These are phyloP conservation scores for Radiomyces spectabilis DNA, from an alignment of 192 early-diverging fungal species.

Conservation along the genomic window DNA sequence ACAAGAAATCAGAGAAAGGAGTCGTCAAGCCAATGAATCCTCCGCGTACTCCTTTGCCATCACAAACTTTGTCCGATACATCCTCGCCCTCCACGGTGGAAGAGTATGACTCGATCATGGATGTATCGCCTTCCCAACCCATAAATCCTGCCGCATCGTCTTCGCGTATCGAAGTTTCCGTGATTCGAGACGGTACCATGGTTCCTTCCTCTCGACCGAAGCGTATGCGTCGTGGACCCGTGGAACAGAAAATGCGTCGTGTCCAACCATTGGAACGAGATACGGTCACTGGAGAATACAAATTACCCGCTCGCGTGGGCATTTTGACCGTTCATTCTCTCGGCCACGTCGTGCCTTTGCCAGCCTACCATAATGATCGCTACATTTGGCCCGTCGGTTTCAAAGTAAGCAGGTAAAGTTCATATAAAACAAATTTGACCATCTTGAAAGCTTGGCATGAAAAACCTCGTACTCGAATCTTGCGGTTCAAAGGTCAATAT, in stretches of 20 bases:
- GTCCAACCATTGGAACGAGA: slow-evolving; percentile 46
- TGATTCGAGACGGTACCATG: neutral
- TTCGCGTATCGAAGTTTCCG: neutral
- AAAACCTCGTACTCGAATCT: too few species aligned
- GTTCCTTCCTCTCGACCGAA: slow-evolving; percentile 18
- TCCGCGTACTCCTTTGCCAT: neutral
- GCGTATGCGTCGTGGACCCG: slow-evolving; percentile 9
- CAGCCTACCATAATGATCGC: slow-evolving; percentile 83
- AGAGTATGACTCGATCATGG: neutral
- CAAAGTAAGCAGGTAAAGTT: slow-evolving; percentile 40
- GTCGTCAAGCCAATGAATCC: neutral
- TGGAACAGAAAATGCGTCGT: slow-evolving; percentile 19
- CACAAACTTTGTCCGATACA: neutral
- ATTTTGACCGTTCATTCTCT: slow-evolving; percentile 65
- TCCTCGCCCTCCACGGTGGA: neutral
- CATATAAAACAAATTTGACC: neutral
- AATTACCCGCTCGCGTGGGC: slow-evolving; percentile 74
- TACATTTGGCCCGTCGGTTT: slow-evolving; percentile 96
- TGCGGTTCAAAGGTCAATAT: too few species aligned
- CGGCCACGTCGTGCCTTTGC: slow-evolving; percentile 67
- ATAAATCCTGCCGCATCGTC: neutral
- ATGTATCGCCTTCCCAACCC: too few species aligned
- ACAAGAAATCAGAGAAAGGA: too few species aligned
- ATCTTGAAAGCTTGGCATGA: too few species aligned
- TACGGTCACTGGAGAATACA: slow-evolving; percentile 51